These are phyloP conservation scores for Phytopythium chamaehyphon DNA, from an alignment of 352 stramenopile species.

Conservation along the genomic window DNA sequence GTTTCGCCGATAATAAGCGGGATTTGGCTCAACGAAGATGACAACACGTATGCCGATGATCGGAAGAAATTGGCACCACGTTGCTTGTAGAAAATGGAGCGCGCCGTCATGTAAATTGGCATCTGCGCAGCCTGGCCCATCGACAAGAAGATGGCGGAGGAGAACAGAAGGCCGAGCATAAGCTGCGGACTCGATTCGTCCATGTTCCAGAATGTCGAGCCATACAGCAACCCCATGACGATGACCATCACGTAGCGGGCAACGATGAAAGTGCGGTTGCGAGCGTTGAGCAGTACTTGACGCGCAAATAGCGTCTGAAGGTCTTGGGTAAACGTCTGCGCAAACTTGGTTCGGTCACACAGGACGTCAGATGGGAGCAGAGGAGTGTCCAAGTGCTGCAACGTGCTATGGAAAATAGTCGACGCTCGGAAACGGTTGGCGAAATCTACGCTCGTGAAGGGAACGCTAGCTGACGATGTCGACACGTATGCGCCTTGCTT, in stretches of 20 bases:
- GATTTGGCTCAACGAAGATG: slow-evolving; percentile 39
- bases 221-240: slow-evolving; percentile 63
- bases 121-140: slow-evolving; percentile 80
- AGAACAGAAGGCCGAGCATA: slow-evolving; percentile 86
- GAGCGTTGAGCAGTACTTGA: slow-evolving; percentile 63
- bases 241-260: slow-evolving; percentile 51
- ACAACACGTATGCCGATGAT: slow-evolving; percentile 75
- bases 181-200: slow-evolving; percentile 46
- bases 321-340: slow-evolving; percentile 48
- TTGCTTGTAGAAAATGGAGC: slow-evolving; percentile 88
- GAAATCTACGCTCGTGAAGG: slow-evolving; percentile 36
- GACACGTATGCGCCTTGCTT: slow-evolving; percentile 43
- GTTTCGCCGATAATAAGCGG: slow-evolving; percentile 67
- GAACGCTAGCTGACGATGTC: slow-evolving; percentile 5
- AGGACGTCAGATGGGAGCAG: slow-evolving; percentile 5
- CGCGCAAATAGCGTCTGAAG: slow-evolving; percentile 40
- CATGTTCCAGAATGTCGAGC: slow-evolving; percentile 62
- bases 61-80: slow-evolving; percentile 86
- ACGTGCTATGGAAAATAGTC: slow-evolving; percentile 39
- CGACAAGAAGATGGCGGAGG: slow-evolving; percentile 82
- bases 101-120: slow-evolving; percentile 71
- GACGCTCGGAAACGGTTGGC: slow-evolving; percentile 47
- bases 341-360: slow-evolving; percentile 28
- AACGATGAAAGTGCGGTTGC: slow-evolving; percentile 43
- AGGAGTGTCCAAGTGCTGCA: slow-evolving; percentile 33